Evolutionary conservation across 495 filamentous ascomycete genomes (phyloP).

Genomic region (Trichocladium antarcticum): DNA sequence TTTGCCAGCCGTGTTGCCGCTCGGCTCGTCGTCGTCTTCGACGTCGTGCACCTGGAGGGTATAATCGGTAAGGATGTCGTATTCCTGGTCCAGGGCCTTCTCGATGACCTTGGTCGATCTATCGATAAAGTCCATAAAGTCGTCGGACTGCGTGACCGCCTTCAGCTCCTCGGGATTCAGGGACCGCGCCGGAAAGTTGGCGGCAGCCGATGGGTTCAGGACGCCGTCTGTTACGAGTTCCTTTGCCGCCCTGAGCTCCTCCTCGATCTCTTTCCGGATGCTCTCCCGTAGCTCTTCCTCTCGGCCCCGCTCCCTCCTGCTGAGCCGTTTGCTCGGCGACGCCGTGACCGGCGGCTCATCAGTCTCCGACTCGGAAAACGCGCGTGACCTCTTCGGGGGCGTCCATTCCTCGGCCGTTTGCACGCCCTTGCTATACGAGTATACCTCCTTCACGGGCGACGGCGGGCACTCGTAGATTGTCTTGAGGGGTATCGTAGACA

Average conservation of each 20-base stretch:
- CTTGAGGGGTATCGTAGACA: constrained; percentile 54
- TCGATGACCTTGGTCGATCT: constrained; percentile 95
- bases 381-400: constrained; percentile 40
- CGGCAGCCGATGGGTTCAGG: constrained; percentile 31
- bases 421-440: constrained; percentile 91
- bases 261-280: constrained; percentile 80
- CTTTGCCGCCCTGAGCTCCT: constrained; percentile 65
- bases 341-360: constrained; percentile 36
- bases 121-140: constrained; percentile 93
- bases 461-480: constrained; percentile 67
- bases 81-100: constrained; percentile 80
- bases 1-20: constrained; percentile 55
- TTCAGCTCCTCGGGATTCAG: constrained; percentile 78
- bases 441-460: constrained; percentile 62
- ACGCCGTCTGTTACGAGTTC: constrained; percentile 45
- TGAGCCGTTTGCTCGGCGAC: constrained; percentile 53
- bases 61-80: constrained; percentile 93
- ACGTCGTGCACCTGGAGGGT: constrained; percentile 61
- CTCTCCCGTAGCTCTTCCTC: constrained; percentile 84
- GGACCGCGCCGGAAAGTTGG: constrained; percentile 66
- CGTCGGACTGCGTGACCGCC: constrained; percentile 81
- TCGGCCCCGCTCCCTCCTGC: constrained; percentile 61
- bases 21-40: constrained; percentile 76
- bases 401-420: constrained; percentile 64
- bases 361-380: constrained; percentile 49